Conservation (phyloP, 345 rosid genomes). For the Draba incana region DNA sequence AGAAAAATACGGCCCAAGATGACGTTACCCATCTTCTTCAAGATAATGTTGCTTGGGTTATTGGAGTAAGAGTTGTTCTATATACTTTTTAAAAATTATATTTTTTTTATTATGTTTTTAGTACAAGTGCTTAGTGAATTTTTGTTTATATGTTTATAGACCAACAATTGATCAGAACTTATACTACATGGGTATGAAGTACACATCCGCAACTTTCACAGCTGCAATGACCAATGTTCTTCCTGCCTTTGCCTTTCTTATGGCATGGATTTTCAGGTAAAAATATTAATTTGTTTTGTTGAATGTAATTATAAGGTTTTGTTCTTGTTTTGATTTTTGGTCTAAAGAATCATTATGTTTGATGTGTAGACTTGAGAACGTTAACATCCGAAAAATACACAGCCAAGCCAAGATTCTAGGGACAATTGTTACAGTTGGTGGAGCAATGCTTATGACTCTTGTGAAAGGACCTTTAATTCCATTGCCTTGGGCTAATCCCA, state of each 20-base stretch:
- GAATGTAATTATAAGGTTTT: not conserved
- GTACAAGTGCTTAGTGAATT: not conserved
- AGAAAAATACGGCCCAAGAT: conserved; percentile 85
- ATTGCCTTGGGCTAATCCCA: conserved; percentile 70
- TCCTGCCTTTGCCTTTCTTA: conserved; percentile 82
- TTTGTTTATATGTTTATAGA: conserved; percentile 31
- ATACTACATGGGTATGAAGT: conserved; percentile 81
- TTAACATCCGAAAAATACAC: conserved; percentile 53
- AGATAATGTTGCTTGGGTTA: conserved; percentile 68
- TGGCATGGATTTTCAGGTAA: conserved; percentile 87
- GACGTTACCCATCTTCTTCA: conserved; percentile 62
- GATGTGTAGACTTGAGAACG: conserved; percentile 68
- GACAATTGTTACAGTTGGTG: conserved; percentile 81
- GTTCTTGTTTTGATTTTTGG: not conserved
- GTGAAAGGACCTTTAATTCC: conserved; percentile 60
- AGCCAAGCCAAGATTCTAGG: conserved; percentile 90
- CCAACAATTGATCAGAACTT: conserved; percentile 50
- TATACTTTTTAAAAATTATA: not conserved
- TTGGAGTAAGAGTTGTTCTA: conserved; percentile 59
- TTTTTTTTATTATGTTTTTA: not conserved
- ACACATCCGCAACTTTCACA: conserved; percentile 82
- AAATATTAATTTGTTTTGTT: not conserved
- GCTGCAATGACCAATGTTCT: conserved; percentile 77
- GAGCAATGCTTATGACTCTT: conserved; percentile 88
- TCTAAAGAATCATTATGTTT: conserved; percentile 12